These are phyloP conservation scores for Pestalotiopsis sp. DNA, from an alignment of 2,329 filamentous ascomycete genomes.

Conservation along the genomic window DNA sequence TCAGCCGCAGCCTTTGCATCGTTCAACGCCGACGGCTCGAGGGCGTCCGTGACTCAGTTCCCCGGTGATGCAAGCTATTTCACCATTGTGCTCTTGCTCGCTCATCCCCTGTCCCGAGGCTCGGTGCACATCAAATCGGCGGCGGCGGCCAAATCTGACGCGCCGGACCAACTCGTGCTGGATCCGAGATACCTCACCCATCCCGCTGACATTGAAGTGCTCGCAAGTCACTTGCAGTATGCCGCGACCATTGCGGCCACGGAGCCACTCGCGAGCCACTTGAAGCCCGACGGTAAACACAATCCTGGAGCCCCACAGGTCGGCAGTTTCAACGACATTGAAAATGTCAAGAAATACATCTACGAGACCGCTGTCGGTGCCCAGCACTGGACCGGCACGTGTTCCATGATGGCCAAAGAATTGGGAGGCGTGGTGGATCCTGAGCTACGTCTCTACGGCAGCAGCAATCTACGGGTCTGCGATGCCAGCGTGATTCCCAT, in stretches of 20 bases:
- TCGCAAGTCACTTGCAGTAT: conserved; percentile 15
- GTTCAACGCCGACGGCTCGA: conserved; percentile 1
- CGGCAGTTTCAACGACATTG: neutral
- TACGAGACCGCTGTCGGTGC: neutral
- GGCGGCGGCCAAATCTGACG: neutral
- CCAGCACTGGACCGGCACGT: conserved; percentile 1
- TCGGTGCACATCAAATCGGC: conserved; percentile 13
- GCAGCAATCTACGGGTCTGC: neutral
- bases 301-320: neutral
- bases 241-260: neutral
- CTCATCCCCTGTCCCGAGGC: conserved; percentile 18
- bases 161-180: neutral
- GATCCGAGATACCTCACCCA: conserved; percentile 3
- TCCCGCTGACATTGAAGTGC: conserved; percentile 11
- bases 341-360: neutral
- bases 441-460: neutral
- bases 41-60: neutral
- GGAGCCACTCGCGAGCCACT: neutral
- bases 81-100: neutral
- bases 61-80: neutral
- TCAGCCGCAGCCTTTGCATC: neutral
- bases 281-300: conserved; percentile 9
- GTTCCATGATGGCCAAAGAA: neutral
- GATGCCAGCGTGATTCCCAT: conserved; percentile 2
- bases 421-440: neutral